phyloP scores from a whole-genome alignment of 257 asterid genomes.

The Verbascum thapsus region DNA sequence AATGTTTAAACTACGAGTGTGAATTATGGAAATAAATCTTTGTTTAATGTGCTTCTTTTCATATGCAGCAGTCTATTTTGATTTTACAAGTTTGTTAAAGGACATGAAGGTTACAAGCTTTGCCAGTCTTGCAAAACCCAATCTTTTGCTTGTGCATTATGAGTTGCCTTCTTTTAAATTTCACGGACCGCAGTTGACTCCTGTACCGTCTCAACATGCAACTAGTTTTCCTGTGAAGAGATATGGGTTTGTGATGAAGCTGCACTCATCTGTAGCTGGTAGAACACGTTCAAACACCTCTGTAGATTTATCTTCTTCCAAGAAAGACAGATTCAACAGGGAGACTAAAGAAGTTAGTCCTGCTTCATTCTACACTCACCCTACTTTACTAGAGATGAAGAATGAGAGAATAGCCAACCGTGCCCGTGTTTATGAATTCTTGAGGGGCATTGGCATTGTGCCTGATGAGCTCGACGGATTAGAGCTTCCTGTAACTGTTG shows the following conservation, averaged over 20 bases:
- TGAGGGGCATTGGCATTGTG: slow-evolving; percentile 67
- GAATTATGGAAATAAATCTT: slow-evolving; percentile 7
- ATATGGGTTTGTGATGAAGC: slow-evolving; percentile 41
- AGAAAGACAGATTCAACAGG: slow-evolving; percentile 33
- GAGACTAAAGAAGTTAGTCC: slow-evolving; percentile 46
- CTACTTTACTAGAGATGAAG: slow-evolving; percentile 78
- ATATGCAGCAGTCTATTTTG: slow-evolving; percentile 42
- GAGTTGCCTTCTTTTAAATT: slow-evolving; percentile 57
- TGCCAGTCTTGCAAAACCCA: slow-evolving; percentile 59
- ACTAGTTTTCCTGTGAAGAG: slow-evolving; percentile 41
- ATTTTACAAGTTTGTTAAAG: slow-evolving; percentile 25
- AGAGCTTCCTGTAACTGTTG: slow-evolving; percentile 93
- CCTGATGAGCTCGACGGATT: slow-evolving; percentile 96
- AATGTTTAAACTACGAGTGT: too few relatives aligned
- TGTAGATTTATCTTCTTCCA: slow-evolving; percentile 36
- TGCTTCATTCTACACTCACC: slow-evolving; percentile 73
- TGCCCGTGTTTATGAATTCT: slow-evolving; percentile 74
- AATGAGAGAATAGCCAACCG: slow-evolving; percentile 77
- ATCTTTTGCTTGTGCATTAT: slow-evolving; percentile 50
- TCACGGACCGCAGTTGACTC: slow-evolving; percentile 36
- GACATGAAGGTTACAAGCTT: slow-evolving; percentile 60
- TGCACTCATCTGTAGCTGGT: slow-evolving; percentile 52
- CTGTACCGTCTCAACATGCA: slow-evolving; percentile 40
- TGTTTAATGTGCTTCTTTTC: slow-evolving; percentile 19
- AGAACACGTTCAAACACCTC: slow-evolving; percentile 49